Conservation (phyloP, 2,329 filamentous ascomycete genomes). For the Zalaria sp. region DNA sequence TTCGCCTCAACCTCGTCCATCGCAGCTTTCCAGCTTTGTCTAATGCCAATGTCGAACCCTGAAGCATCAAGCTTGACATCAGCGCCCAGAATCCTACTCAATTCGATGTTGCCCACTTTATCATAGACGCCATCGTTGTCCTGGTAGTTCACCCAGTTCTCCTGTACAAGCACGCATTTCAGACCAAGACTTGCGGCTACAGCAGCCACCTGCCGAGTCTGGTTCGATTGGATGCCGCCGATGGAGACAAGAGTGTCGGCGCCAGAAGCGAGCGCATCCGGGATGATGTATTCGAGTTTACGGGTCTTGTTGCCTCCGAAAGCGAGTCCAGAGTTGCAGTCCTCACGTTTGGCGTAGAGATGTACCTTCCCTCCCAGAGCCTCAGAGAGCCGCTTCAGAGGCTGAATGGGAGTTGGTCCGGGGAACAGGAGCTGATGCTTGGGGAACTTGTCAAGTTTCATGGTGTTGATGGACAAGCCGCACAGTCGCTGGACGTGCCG, state of each 20-base stretch:
- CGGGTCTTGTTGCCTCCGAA: slow-evolving; percentile 24
- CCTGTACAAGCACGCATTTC: slow-evolving; percentile 16
- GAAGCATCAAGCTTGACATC: slow-evolving; percentile 47
- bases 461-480: not conserved
- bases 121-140: slow-evolving; percentile 2
- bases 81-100: slow-evolving; percentile 14
- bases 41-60: slow-evolving; percentile 55
- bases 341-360: slow-evolving; percentile 59
- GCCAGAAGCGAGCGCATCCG: slow-evolving; percentile 16
- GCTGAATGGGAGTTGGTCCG: slow-evolving; percentile 54
- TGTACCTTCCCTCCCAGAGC: slow-evolving; percentile 45
- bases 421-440: slow-evolving; percentile 45
- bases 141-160: slow-evolving; percentile 14
- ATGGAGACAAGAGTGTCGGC: slow-evolving; percentile 20
- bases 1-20: slow-evolving; percentile 36
- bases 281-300: slow-evolving; percentile 24
- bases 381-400: slow-evolving; percentile 48
- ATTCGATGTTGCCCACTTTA: slow-evolving; percentile 9
- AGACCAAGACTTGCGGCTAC: slow-evolving; percentile 18
- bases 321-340: slow-evolving; percentile 33
- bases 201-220: slow-evolving; percentile 22
- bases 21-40: slow-evolving; percentile 34
- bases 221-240: slow-evolving; percentile 23
- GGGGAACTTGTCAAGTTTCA: slow-evolving; percentile 27
- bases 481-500: too few relatives aligned